Evolutionary conservation across 306 rosid species (phyloP).

Genomic region (Fagus crenata): DNA sequence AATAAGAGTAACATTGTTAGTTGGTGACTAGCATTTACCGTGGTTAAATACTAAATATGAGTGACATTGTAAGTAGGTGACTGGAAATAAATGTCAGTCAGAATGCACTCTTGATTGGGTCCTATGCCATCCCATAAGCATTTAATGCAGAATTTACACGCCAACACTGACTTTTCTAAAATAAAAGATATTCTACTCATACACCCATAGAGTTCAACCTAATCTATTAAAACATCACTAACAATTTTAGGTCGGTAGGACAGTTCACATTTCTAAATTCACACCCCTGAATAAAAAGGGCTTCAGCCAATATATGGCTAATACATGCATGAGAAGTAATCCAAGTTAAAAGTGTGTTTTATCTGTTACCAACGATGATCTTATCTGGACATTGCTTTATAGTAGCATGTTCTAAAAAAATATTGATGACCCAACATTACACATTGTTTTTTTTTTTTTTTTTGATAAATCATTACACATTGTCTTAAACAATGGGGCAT

Average conservation of each 20-base stretch:
- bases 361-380: no score
- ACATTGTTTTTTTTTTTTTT: not conserved
- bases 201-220: not conserved
- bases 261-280: not conserved
- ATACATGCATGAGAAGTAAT: not conserved
- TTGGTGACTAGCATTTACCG: slow-evolving; percentile 19
- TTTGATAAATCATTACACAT: not conserved
- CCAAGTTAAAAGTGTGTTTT: not conserved
- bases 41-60: slow-evolving; percentile 31
- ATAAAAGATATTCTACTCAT: not conserved
- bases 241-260: not conserved
- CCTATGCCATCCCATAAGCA: slow-evolving; percentile 25
- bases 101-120: slow-evolving; percentile 23
- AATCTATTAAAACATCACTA: not conserved
- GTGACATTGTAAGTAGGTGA: slow-evolving; percentile 35
- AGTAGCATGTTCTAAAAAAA: no score
- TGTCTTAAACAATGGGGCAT: slow-evolving; percentile 16
- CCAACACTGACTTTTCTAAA: not conserved
- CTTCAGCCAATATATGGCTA: not conserved
- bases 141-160: slow-evolving; percentile 26
- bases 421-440: no score
- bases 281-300: not conserved
- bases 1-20: slow-evolving; percentile 25
- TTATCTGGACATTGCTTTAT: no score
- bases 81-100: slow-evolving; percentile 39